A percentile compares a stretch with the other conserved stretches of the same genome.
Conservation (phyloP, 495 filamentous ascomycete species). For the Thozetella sp. region DNA sequence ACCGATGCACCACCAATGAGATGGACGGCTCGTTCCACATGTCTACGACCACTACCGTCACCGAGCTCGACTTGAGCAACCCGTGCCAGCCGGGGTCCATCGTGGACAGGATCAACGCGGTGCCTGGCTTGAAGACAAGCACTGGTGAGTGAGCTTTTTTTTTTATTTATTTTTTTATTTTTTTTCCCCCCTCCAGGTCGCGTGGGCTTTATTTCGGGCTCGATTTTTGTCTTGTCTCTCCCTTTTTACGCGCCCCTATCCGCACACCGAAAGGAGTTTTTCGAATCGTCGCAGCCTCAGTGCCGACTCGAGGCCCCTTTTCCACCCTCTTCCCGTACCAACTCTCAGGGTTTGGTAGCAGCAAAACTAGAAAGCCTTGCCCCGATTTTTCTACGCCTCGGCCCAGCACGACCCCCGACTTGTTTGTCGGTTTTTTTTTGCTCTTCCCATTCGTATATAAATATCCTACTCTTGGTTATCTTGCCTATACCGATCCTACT, state of each 20-base stretch:
- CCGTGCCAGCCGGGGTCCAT: constrained; percentile 37
- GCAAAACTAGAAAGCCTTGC: no score
- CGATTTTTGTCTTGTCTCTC: no score
- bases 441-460: no score
- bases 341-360: no score
- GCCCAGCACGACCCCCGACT: no score
- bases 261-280: no score
- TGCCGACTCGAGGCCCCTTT: no score
- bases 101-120: constrained; percentile 46
- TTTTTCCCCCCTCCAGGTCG: constrained; percentile 6
- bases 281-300: no score
- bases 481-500: neutral
- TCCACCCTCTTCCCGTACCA: no score
- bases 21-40: constrained; percentile 31
- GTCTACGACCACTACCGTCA: constrained; percentile 23
- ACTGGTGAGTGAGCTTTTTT: constrained; percentile 39
- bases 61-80: constrained; percentile 47
- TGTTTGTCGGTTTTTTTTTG: no score
- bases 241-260: no score
- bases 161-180: constrained; percentile 11
- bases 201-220: neutral
- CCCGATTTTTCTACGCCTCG: no score
- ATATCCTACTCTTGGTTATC: neutral
- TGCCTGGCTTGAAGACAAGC: constrained; percentile 51
- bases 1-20: constrained; percentile 21